phyloP scores from a whole-genome alignment of 768 basidiomycete genomes.

The Rickenella mellea region DNA sequence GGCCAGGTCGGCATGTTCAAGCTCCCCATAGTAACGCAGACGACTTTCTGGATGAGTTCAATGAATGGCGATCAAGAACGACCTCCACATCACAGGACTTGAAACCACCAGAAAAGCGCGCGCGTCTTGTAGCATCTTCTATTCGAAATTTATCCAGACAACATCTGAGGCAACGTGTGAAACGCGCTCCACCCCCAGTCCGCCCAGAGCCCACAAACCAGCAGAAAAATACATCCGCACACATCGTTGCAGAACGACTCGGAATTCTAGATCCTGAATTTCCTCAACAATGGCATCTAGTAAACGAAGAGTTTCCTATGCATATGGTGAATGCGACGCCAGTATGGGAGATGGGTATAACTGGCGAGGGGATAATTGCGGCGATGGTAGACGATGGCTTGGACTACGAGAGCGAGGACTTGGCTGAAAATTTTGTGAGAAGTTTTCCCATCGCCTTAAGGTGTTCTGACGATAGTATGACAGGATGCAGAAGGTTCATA shows the following conservation, averaged over 20 bases:
- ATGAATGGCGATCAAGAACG: slow-evolving; percentile 28
- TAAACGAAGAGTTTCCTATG: slow-evolving; percentile 76
- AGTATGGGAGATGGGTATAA: slow-evolving; percentile 86
- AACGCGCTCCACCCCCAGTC: slow-evolving; percentile 30
- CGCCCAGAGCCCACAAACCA: slow-evolving; percentile 48
- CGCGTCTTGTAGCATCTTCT: slow-evolving; percentile 40
- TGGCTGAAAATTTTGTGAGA: slow-evolving; percentile 81
- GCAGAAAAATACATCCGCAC: slow-evolving; percentile 25
- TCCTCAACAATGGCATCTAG: slow-evolving; percentile 84
- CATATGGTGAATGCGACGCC: slow-evolving; percentile 89
- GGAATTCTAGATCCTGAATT: slow-evolving; percentile 79
- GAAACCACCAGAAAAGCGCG: slow-evolving; percentile 28
- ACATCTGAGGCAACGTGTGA: slow-evolving; percentile 53
- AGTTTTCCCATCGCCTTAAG: not conserved
- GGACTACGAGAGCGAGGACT: slow-evolving; percentile 81
- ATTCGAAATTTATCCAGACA: slow-evolving; percentile 57
- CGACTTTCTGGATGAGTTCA: slow-evolving; percentile 39
- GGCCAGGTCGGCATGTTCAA: slow-evolving; percentile 24
- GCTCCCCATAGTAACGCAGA: slow-evolving; percentile 25
- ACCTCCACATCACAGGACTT: slow-evolving; percentile 25
- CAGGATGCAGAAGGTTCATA: slow-evolving; percentile 84
- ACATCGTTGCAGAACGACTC: slow-evolving; percentile 47
- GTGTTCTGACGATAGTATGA: slow-evolving; percentile 1
- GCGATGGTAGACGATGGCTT: slow-evolving; percentile 94
- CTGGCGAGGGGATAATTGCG: slow-evolving; percentile 76